Percentiles rank a stretch among this genome's conserved stretches.
Evolutionary conservation across 495 filamentous ascomycete genomes (phyloP).

Genomic region (Aspergillus haitiensis): DNA sequence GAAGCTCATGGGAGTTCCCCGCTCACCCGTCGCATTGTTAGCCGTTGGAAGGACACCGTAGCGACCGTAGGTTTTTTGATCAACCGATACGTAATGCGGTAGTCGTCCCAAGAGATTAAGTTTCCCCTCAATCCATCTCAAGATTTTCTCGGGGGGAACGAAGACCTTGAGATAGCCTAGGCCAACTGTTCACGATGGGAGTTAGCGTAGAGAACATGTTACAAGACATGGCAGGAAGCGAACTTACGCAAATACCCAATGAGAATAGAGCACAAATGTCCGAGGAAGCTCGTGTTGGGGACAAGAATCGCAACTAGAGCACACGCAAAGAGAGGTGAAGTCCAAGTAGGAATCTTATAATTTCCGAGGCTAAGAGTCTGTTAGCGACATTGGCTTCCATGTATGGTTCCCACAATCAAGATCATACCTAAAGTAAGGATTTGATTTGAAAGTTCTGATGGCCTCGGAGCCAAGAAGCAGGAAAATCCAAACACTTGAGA

Average conservation of each 20-base stretch:
- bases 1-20: conserved; percentile 56
- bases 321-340: conserved; percentile 73
- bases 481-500: conserved; percentile 81
- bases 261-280: conserved; percentile 76
- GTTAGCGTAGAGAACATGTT: conserved; percentile 5
- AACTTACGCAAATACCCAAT: conserved; percentile 83
- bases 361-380: conserved; percentile 48
- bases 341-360: conserved; percentile 86
- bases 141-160: conserved; percentile 74
- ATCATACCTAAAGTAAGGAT: conserved; percentile 67
- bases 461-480: conserved; percentile 80
- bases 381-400: conserved; percentile 9
- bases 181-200: conserved; percentile 56
- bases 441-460: conserved; percentile 71
- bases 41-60: conserved; percentile 80
- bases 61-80: conserved; percentile 95
- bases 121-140: conserved; percentile 82
- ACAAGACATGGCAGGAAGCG: not conserved
- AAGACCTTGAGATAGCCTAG: conserved; percentile 83
- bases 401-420: not conserved
- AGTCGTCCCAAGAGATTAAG: conserved; percentile 77
- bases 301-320: conserved; percentile 70
- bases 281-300: conserved; percentile 78
- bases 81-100: conserved; percentile 86
- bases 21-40: conserved; percentile 36